Evolutionary conservation across 331 rosid species (phyloP).

Genomic region (Rhamnella rubrinervis): DNA sequence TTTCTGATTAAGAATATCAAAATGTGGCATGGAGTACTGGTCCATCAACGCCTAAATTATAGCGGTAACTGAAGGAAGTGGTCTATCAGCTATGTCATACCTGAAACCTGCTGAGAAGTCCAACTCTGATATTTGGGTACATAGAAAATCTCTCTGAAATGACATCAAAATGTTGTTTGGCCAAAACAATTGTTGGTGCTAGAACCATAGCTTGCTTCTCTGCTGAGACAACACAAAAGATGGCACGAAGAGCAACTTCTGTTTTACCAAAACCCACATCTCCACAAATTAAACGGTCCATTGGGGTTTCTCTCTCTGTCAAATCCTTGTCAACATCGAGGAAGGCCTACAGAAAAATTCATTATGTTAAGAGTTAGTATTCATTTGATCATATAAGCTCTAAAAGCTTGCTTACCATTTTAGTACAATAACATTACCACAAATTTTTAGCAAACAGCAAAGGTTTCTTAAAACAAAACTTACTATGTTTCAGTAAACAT

Average conservation of each 20-base stretch:
- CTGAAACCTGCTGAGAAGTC: slow-evolving; percentile 95
- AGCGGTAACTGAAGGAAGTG: neutral
- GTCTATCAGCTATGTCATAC: slow-evolving; percentile 35
- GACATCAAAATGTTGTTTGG: slow-evolving; percentile 91
- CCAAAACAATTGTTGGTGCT: slow-evolving; percentile 93
- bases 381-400: neutral
- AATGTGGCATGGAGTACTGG: neutral
- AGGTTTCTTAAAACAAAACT: neutral
- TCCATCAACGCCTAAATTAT: neutral
- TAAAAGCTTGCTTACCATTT: neutral
- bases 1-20: neutral
- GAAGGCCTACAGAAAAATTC: slow-evolving; percentile 60
- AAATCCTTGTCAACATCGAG: slow-evolving; percentile 84
- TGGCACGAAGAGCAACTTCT: slow-evolving; percentile 96
- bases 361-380: slow-evolving; percentile 13
- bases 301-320: slow-evolving; percentile 82
- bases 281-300: slow-evolving; percentile 95
- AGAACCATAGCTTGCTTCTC: slow-evolving; percentile 94
- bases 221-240: slow-evolving; percentile 68
- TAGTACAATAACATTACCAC: neutral
- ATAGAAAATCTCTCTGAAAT: slow-evolving; percentile 75
- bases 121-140: slow-evolving; percentile 62
- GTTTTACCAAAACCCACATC: slow-evolving; percentile 99
- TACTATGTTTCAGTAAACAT: neutral
- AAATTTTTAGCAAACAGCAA: neutral